Base-by-base conservation (phyloP, 23 red algal genomes). In the Gracilariopsis chorda region DNA sequence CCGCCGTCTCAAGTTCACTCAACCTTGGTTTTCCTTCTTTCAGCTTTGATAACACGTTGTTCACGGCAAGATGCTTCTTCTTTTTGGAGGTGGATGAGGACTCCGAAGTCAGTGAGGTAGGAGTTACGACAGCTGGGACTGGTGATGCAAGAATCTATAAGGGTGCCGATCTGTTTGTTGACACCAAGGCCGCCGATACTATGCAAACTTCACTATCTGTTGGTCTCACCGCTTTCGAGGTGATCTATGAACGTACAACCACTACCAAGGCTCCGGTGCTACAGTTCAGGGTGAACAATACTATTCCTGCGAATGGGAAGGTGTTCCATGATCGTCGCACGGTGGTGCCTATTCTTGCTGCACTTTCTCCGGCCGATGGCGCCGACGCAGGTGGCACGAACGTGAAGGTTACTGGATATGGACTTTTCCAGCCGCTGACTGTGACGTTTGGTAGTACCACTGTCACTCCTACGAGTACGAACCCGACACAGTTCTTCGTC, bases 191-290 rank as follows among this genome's bases (percentile, higher is more conserved):
- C 23, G 34, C 59, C 7, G 25, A 78, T 13, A 37, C 71, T 52
- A 52, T 61, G 39, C 35, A 53, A 20, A 91, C 87, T 2, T 33
- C 58, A 19, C 59, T 91, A 6, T 23, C 73, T 2, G 60, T 53
- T 68, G 87, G 87, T 79, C 46, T 91, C 16, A 52, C 58, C 69
- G 72, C 75, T 27, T 80, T 91, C 51, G 87, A 91, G 56, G 42
- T 91, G 13, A 68, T 91, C 33, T 91, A 80, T 27, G 37, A 78
- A 57, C 72, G 87, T 10, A 78, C 71, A 28, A 27, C 65, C 40
- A 42, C 74, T 12, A 40, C 55, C 12, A 56, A 20, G 56, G 13
- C 56, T 51, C 72, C 87, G 7, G 32, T 48, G 8, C 72, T 91
- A n/a, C 47, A 49, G 43, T 57, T 91, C 42, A 59, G 49, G 48